These are phyloP conservation scores for Paracorniculantispora psalliotae DNA, from an alignment of 2,329 filamentous ascomycete genomes.

Conservation along the genomic window DNA sequence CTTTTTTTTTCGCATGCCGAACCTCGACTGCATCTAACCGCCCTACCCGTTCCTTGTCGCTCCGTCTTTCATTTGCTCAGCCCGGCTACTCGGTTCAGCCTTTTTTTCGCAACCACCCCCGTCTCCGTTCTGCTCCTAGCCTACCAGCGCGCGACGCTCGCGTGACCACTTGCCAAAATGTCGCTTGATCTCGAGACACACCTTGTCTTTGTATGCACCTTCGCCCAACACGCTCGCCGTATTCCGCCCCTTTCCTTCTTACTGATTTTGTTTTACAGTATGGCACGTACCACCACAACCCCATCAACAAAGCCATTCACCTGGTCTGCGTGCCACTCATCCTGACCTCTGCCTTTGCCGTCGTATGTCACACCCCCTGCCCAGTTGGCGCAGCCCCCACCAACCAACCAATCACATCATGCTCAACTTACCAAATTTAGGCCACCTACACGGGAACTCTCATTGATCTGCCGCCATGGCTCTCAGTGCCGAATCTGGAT, in stretches of 20 bases:
- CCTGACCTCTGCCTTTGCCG: constrained; percentile 62
- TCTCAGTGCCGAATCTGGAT: constrained; percentile 62
- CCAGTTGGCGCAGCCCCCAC: neutral
- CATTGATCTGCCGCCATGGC: constrained; percentile 60
- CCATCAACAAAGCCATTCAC: constrained; percentile 73
- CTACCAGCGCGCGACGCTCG: constrained; percentile 5
- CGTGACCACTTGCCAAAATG: constrained; percentile 36
- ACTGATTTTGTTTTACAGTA: constrained; percentile 51
- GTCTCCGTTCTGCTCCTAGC: constrained; percentile 6
- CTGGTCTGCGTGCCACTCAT: constrained; percentile 75
- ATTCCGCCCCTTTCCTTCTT: neutral
- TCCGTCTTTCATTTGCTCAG: neutral
- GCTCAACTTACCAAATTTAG: constrained; percentile 31
- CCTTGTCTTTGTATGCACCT: constrained; percentile 66
- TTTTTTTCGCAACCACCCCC: neutral
- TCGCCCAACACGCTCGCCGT: neutral
- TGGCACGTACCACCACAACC: constrained; percentile 76
- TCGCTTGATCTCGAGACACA: constrained; percentile 77
- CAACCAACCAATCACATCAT: constrained; percentile 7
- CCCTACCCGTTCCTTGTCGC: neutral
- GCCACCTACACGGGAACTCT: constrained; percentile 58
- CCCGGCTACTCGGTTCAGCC: constrained; percentile 5
- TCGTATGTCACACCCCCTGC: constrained; percentile 47
- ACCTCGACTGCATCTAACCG: neutral
- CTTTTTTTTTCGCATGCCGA: neutral